Conservation (phyloP, 2,329 filamentous ascomycete genomes). For the Knufia petricola region DNA sequence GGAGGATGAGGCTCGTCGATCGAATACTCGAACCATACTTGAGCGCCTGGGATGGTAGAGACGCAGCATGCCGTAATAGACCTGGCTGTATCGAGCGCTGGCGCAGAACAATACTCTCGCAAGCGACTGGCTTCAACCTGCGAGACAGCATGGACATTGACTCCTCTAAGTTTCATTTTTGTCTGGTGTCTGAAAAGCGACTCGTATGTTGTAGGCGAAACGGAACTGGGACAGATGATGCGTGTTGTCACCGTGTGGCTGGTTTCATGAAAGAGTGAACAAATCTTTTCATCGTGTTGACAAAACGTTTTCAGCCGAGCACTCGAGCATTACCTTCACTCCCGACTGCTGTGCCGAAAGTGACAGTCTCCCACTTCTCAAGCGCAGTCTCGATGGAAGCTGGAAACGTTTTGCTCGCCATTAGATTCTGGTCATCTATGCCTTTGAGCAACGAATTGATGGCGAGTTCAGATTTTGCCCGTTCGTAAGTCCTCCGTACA, state of each 20-base stretch:
- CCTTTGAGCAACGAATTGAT: conserved; percentile 16
- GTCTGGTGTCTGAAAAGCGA: too few species aligned
- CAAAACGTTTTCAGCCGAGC: background rate
- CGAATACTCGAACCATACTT: conserved; percentile 23
- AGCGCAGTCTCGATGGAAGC: conserved; percentile 4
- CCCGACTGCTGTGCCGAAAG: conserved; percentile 3
- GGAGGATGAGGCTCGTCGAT: conserved; percentile 23
- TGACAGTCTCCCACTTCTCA: conserved; percentile 14
- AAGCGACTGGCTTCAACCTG: conserved; percentile 20
- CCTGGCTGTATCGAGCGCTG: background rate
- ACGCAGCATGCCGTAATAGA: conserved; percentile 15
- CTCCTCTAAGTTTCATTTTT: conserved; percentile 22
- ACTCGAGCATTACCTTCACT: background rate
- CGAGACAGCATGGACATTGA: conserved; percentile 20
- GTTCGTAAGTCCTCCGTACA: conserved; percentile 11
- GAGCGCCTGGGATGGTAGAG: conserved; percentile 19
- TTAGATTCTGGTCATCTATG: conserved; percentile 17
- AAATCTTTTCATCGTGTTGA: too few species aligned
- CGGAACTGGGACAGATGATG: too few species aligned
- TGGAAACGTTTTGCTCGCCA: background rate
- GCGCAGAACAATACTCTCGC: conserved; percentile 15
- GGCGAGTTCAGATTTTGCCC: conserved; percentile 16
- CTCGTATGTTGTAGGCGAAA: too few species aligned
- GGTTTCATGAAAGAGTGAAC: too few species aligned
- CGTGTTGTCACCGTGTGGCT: too few species aligned